phyloP scores from a whole-genome alignment of 768 basidiomycete genomes.

The Mycena venus region DNA sequence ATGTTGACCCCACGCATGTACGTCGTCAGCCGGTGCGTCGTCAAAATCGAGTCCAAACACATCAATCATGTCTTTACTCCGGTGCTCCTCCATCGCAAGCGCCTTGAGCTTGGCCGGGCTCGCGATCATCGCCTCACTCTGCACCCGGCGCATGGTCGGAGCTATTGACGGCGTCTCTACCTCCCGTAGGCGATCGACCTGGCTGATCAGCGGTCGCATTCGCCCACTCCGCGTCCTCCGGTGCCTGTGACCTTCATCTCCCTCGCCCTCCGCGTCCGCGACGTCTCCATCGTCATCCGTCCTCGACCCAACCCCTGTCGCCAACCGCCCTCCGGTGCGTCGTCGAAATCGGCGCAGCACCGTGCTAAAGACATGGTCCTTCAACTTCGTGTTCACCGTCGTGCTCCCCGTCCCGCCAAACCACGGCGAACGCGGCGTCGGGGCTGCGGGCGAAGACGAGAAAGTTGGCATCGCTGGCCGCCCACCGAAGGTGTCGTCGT shows the following conservation, averaged over 20 bases:
- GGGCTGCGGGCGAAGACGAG: constrained; percentile 46
- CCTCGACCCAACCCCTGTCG: constrained; percentile 50
- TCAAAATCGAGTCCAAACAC: constrained; percentile 63
- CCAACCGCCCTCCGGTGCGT: constrained; percentile 57
- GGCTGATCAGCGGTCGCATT: constrained; percentile 57
- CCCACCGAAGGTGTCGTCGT: constrained; percentile 41
- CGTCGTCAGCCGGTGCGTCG: background rate
- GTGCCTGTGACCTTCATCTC: constrained; percentile 34
- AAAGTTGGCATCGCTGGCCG: constrained; percentile 57
- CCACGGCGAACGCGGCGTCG: constrained; percentile 55
- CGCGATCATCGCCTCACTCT: constrained; percentile 69
- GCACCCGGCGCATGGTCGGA: constrained; percentile 70
- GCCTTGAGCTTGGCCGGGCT: constrained; percentile 50
- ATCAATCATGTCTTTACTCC: constrained; percentile 46
- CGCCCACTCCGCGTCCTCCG: constrained; percentile 43
- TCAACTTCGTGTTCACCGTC: constrained; percentile 92
- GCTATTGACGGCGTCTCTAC: constrained; percentile 48
- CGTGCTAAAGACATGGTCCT: constrained; percentile 95
- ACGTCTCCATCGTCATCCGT: constrained; percentile 72
- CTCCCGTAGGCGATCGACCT: constrained; percentile 54
- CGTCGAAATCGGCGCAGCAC: constrained; percentile 82
- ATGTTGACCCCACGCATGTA: background rate
- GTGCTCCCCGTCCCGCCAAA: constrained; percentile 95
- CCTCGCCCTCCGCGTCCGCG: constrained; percentile 58
- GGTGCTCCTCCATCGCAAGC: constrained; percentile 50